Conservation (phyloP, 2,329 filamentous ascomycete genomes). For the Cryphonectria parasitica region DNA sequence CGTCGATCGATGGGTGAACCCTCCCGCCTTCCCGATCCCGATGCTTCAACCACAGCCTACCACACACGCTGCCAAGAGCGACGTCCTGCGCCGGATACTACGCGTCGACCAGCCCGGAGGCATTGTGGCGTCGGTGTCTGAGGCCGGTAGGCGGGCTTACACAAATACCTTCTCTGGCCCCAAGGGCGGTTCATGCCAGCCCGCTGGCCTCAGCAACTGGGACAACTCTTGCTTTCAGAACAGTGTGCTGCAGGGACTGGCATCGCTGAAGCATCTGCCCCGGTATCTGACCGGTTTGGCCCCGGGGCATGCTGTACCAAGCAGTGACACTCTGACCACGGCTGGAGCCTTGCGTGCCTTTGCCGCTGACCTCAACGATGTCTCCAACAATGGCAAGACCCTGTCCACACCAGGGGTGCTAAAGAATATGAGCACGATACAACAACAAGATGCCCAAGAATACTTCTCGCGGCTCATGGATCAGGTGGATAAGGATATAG, state of each 20-base stretch:
- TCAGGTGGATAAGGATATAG: slow-evolving; percentile 78
- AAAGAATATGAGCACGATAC: slow-evolving; percentile 92
- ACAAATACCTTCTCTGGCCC: slow-evolving; percentile 54
- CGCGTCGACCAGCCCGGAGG: slow-evolving; percentile 58
- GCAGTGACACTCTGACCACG: slow-evolving; percentile 37
- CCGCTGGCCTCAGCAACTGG: slow-evolving; percentile 80
- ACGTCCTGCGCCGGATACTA: slow-evolving; percentile 65
- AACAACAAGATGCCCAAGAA: slow-evolving; percentile 97
- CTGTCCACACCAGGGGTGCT: slow-evolving; percentile 82
- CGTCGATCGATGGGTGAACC: slow-evolving; percentile 59
- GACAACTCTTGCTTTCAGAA: slow-evolving; percentile 99
- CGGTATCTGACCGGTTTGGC: slow-evolving; percentile 63
- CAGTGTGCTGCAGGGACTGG: slow-evolving; percentile 84
- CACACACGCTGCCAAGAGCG: slow-evolving; percentile 64
- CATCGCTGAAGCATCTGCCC: slow-evolving; percentile 72
- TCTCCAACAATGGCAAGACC: slow-evolving; percentile 71
- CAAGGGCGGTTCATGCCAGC: slow-evolving; percentile 50
- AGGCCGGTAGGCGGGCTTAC: slow-evolving; percentile 60
- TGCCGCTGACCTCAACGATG: slow-evolving; percentile 70
- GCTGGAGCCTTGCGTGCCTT: slow-evolving; percentile 63
- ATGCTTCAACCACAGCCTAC: slow-evolving; percentile 44
- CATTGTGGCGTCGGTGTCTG: slow-evolving; percentile 60
- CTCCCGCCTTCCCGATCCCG: slow-evolving; percentile 46
- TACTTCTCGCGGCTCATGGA: slow-evolving; percentile 92
- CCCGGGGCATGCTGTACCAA: slow-evolving; percentile 11